phyloP scores from a whole-genome alignment of 768 basidiomycete species.

The Cystobasidium tubakii region DNA sequence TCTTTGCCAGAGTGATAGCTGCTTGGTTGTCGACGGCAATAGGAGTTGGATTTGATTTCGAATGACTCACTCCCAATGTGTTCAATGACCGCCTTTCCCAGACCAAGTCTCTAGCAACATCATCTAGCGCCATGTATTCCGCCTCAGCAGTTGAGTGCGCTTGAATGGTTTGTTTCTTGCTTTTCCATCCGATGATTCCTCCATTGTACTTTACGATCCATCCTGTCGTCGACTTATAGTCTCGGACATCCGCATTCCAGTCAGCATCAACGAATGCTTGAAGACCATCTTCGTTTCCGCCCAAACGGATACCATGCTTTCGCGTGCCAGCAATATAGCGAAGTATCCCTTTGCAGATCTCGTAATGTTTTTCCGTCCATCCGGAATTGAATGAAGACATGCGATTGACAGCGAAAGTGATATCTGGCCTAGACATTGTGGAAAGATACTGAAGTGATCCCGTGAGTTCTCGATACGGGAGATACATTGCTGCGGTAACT shows the following conservation, averaged over 20 bases:
- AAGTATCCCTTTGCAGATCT: neutral
- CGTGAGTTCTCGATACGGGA: conserved; percentile 7
- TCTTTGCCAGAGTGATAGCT: conserved; percentile 48
- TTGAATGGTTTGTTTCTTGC: neutral
- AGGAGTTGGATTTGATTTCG: neutral
- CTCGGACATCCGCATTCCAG: neutral
- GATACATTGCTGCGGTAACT: neutral
- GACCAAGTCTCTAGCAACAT: neutral
- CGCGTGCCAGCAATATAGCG: conserved; percentile 20
- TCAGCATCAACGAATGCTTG: neutral
- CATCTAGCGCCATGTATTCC: neutral
- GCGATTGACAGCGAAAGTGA: conserved; percentile 7
- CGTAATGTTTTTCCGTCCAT: neutral
- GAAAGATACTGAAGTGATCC: neutral
- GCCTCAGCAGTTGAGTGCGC: neutral
- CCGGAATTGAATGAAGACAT: neutral
- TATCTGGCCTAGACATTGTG: conserved; percentile 10
- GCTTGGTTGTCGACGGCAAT: conserved; percentile 44
- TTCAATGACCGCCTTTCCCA: neutral
- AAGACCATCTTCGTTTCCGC: no score
- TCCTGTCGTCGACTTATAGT: neutral
- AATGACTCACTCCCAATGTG: no score
- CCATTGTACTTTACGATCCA: neutral
- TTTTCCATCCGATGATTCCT: neutral
- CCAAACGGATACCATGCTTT: no score